Conservation (phyloP, 2,329 filamentous ascomycete species). For the Talaromyces rugulosus region DNA sequence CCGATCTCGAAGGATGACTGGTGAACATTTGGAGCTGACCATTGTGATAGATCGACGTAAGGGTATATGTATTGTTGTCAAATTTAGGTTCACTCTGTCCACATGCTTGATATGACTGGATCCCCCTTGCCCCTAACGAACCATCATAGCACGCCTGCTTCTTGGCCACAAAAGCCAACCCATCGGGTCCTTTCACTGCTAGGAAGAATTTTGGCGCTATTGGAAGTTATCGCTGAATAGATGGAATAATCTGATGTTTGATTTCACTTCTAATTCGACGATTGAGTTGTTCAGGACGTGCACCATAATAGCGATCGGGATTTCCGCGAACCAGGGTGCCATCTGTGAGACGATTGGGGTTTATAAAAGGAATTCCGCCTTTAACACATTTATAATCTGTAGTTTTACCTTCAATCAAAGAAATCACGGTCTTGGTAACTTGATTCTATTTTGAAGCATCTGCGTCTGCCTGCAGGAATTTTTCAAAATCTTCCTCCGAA, state of each 20-base stretch:
- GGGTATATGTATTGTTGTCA: slow-evolving; percentile 5
- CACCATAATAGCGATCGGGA: slow-evolving; percentile 28
- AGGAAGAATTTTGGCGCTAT: slow-evolving; percentile 1
- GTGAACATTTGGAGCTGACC: slow-evolving; percentile 1
- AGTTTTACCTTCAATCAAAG: slow-evolving; percentile 23
- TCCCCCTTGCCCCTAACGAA: slow-evolving; percentile 3
- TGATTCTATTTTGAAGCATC: slow-evolving; percentile 32
- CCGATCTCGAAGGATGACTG: not conserved
- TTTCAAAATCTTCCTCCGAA: slow-evolving; percentile 23
- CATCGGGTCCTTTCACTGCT: slow-evolving; percentile 1
- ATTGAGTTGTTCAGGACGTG: slow-evolving; percentile 11
- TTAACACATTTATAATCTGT: slow-evolving; percentile 19
- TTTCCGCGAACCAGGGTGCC: slow-evolving; percentile 21
- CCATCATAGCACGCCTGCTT: slow-evolving; percentile 4
- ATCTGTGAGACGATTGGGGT: slow-evolving; percentile 34
- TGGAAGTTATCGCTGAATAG: slow-evolving; percentile 18
- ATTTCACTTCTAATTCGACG: not conserved
- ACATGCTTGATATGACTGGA: not conserved
- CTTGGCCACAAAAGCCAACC: not conserved
- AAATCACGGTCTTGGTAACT: slow-evolving; percentile 29
- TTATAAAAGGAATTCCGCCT: slow-evolving; percentile 28
- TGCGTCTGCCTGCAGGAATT: slow-evolving; percentile 25
- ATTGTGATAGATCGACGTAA: slow-evolving; percentile 2
- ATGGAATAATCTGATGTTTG: not conserved
- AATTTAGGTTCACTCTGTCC: not conserved